Base-by-base conservation (phyloP, 768 basidiomycete species). In the Clavaria fumosa region DNA sequence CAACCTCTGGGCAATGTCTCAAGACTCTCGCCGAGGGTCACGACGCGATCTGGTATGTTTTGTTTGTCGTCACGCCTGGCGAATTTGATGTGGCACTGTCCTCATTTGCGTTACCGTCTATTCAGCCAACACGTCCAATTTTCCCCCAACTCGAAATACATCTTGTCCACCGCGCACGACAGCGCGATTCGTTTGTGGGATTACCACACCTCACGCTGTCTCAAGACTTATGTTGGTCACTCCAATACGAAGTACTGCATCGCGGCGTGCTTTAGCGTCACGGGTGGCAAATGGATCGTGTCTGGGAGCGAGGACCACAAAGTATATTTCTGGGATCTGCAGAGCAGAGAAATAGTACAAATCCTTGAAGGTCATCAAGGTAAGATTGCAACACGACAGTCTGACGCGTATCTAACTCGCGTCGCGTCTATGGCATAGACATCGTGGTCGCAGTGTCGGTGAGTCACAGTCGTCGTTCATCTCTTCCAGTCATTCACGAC, bases 101-200 rank as follows among this genome's bases (percentile, higher is more conserved):
- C 21, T 18, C 33, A 18, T 34, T 31, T 30, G 33, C 35, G 12
- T 34, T 21, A 27, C 20, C 23, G 4, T 26, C 32, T 35, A 36
- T 14, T 32, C 49, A 86, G 86, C 43, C 86, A 91, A 58, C 80
- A 82, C 50, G 88, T 90, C 11, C 74, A 80, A 49, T 96, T 99
- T 60, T 91, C 91, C 0, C 93, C 93, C 6, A 95, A 95, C 50
- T 89, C 86, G 5, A 85, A 84, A 57, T 91, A 88, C 57, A 81
- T 99, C 37, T 69, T 99, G 36, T 89, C 89, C 1, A 85, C 89
- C 0, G 85, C 93, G 0, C 81, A 96, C 50, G 90, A 96, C 51
- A 86, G 78, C 41, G 79, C 82, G 0, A 86, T 96, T 45, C 78
- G 93, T 1, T 63, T 99, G 3, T 96, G 93, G 90, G 86, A 95